These are phyloP conservation scores for Cryptococcus sp. DNA, from an alignment of 1,284 basidiomycete species.

Conservation along the genomic window DNA sequence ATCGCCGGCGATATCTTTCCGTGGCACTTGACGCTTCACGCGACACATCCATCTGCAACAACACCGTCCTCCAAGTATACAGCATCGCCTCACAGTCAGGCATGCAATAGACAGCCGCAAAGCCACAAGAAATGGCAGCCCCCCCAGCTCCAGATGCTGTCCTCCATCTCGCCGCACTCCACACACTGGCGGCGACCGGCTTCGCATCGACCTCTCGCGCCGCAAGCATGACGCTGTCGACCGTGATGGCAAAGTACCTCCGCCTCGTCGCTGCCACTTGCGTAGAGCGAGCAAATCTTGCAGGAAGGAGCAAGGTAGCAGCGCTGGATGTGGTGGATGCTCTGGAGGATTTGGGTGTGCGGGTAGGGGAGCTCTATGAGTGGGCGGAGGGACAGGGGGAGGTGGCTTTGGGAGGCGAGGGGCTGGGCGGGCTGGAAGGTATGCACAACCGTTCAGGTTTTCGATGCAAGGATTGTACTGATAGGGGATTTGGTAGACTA, in stretches of 20 bases:
- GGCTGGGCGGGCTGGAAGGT: constrained; percentile 31
- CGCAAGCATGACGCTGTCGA: constrained; percentile 39
- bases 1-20: too few species aligned
- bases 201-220: constrained; percentile 45
- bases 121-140: constrained; percentile 18
- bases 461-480: constrained; percentile 1
- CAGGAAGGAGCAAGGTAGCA: constrained; percentile 41
- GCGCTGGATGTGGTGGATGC: constrained; percentile 40
- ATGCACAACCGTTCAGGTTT: neutral
- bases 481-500: constrained; percentile 20
- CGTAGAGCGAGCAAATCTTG: constrained; percentile 35
- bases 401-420: constrained; percentile 24
- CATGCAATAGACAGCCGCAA: neutral
- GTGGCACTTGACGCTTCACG: too few species aligned
- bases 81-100: neutral
- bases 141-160: constrained; percentile 39
- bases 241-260: constrained; percentile 37
- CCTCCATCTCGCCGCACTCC: constrained; percentile 42
- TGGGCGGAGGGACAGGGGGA: constrained; percentile 33
- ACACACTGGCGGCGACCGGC: constrained; percentile 39
- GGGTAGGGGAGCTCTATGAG: constrained; percentile 36
- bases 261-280: constrained; percentile 34
- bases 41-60: neutral
- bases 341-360: constrained; percentile 38
- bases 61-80: neutral